Conservation (phyloP, 805 yeast species). For the Pichia thaimueangensis region DNA sequence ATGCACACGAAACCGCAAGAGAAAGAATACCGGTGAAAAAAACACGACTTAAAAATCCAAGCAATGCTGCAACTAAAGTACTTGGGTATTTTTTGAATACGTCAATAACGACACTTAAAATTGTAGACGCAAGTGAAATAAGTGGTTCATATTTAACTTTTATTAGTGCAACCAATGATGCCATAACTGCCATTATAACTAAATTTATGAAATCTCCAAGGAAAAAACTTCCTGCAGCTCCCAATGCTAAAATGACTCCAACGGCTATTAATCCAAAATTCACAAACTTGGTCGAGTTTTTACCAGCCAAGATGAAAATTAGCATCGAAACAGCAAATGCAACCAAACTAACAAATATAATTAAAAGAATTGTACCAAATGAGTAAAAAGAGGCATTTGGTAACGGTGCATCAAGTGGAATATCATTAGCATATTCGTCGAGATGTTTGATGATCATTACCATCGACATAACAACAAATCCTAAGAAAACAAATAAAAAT, state of each 20-base stretch:
- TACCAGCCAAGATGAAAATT: constrained; percentile 56
- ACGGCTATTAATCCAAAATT: constrained; percentile 64
- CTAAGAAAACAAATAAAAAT: constrained; percentile 3
- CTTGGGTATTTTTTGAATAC: constrained; percentile 70
- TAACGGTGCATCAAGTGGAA: constrained; percentile 2
- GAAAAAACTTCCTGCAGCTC: neutral
- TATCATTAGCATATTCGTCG: constrained; percentile 2
- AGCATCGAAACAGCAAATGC: constrained; percentile 50
- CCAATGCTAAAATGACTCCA: constrained; percentile 44
- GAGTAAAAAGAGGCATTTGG: constrained; percentile 6
- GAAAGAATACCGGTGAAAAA: constrained; percentile 7
- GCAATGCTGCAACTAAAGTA: constrained; percentile 40
- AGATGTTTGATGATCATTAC: constrained; percentile 8
- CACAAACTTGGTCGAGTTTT: constrained; percentile 62
- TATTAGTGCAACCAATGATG: constrained; percentile 54
- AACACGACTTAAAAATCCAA: constrained; percentile 24
- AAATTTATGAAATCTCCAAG: neutral
- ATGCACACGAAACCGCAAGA: constrained; percentile 9
- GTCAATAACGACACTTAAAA: constrained; percentile 46
- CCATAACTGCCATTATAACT: neutral
- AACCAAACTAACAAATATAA: constrained; percentile 57
- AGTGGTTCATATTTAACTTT: constrained; percentile 31
- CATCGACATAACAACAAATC: constrained; percentile 8
- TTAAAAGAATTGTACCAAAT: constrained; percentile 40
- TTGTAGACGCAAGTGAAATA: constrained; percentile 24